Percentiles rank a stretch among this genome's conserved stretches.
These are phyloP conservation scores for Colletotrichum filicis DNA, from an alignment of 2,329 filamentous ascomycete species.

Conservation along the genomic window DNA sequence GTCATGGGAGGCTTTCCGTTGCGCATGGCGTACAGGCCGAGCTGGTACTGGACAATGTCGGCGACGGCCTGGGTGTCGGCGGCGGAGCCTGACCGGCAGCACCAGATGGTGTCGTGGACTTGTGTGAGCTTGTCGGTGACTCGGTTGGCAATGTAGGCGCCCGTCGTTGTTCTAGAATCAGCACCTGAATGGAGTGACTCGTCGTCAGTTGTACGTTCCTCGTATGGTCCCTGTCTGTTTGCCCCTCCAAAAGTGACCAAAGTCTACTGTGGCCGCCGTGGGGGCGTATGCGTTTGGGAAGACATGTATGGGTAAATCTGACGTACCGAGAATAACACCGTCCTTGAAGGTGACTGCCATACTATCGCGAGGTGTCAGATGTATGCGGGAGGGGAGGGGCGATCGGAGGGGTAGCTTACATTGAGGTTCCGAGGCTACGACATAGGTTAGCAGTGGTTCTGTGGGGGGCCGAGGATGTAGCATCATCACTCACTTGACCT, in stretches of 20 bases:
- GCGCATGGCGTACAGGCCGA: conserved; percentile 89
- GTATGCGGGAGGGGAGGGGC: conserved; percentile 29
- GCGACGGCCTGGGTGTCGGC: conserved; percentile 98
- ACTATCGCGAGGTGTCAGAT: conserved; percentile 58
- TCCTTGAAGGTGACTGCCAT: conserved; percentile 99
- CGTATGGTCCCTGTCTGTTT: neutral
- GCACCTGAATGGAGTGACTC: conserved; percentile 66
- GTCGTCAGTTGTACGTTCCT: neutral
- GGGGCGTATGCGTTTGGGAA: neutral
- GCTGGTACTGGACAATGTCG: conserved; percentile 96
- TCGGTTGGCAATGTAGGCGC: conserved; percentile 98
- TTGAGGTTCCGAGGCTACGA: conserved; percentile 90
- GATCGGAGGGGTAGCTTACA: conserved; percentile 67
- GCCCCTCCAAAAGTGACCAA: neutral
- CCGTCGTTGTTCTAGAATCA: conserved; percentile 96
- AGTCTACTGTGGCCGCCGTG: neutral
- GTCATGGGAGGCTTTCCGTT: conserved; percentile 93
- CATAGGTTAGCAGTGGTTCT: conserved; percentile 43
- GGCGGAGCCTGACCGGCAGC: conserved; percentile 96
- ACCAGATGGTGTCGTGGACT: conserved; percentile 99
- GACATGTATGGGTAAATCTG: neutral
- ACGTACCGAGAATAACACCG: conserved; percentile 87
- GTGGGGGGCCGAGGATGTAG: neutral
- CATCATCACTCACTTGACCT: conserved; percentile 85
- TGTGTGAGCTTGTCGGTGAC: conserved; percentile 99